Conservation (phyloP, 805 yeast genomes). For the Wickerhamomyces subpelliculosus region DNA sequence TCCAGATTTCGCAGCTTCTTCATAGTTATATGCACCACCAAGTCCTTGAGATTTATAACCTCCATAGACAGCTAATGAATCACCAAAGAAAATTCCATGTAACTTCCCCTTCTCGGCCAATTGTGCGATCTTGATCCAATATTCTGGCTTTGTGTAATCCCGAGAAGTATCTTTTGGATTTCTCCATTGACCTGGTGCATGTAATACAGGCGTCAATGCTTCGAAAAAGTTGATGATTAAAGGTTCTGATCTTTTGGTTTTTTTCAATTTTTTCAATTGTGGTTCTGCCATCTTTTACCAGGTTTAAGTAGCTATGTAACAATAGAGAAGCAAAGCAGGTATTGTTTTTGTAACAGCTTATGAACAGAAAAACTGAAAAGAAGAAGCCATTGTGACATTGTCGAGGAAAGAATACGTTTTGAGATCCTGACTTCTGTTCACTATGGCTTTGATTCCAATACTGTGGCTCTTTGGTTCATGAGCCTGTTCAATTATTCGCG, state of each 20-base stretch:
- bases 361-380: too few relatives aligned
- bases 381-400: too few relatives aligned
- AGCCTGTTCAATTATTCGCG: too few relatives aligned
- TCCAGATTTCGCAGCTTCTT: constrained; percentile 23
- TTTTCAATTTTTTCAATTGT: constrained; percentile 8
- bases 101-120: constrained; percentile 7
- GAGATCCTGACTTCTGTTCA: too few relatives aligned
- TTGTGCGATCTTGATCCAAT: not conserved
- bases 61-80: constrained; percentile 29
- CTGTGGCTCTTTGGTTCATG: too few relatives aligned
- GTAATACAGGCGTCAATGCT: constrained; percentile 1
- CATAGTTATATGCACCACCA: constrained; percentile 24
- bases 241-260: not conserved
- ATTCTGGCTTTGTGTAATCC: not conserved
- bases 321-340: too few relatives aligned
- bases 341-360: too few relatives aligned
- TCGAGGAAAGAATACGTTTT: too few relatives aligned
- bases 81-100: constrained; percentile 29
- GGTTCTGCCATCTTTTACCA: not conserved
- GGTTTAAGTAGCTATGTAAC: too few relatives aligned
- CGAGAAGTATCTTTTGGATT: not conserved
- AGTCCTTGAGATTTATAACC: constrained; percentile 19
- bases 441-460: too few relatives aligned
- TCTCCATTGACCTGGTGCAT: not conserved
- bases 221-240: constrained; percentile 1